Evolutionary conservation across 164 flowering plant genomes (phyloP).

Genomic region (Umbellularia californica): DNA sequence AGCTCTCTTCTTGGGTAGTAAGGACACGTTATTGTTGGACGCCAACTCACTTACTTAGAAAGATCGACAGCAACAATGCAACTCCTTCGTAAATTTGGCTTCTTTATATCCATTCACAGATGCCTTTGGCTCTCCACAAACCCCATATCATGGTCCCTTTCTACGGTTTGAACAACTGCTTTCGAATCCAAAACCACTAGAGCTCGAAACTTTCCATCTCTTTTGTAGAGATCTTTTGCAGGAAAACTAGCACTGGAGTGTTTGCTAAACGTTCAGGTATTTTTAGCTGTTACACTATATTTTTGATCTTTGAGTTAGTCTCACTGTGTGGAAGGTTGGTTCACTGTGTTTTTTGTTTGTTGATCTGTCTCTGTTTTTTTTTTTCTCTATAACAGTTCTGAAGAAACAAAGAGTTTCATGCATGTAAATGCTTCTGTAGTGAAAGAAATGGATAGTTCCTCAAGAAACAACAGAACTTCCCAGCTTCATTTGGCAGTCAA

Average conservation of each 20-base stretch:
- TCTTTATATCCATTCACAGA: neutral
- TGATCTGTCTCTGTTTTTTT: too few relatives aligned
- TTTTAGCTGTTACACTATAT: neutral
- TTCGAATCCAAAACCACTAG: neutral
- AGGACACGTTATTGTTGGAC: neutral
- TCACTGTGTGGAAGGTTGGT: too few relatives aligned
- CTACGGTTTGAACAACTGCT: neutral
- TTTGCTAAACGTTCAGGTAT: neutral
- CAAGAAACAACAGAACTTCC: slow-evolving; percentile 21
- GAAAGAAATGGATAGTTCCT: slow-evolving; percentile 27
- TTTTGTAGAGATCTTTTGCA: too few relatives aligned
- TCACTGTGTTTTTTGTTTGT: neutral
- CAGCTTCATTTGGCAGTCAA: slow-evolving; percentile 14
- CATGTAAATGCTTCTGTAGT: neutral
- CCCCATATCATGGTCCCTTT: neutral
- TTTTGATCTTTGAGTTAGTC: neutral
- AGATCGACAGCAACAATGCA: slow-evolving; percentile 25
- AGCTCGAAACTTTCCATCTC: neutral
- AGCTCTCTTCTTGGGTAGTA: slow-evolving; percentile 7
- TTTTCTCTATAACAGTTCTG: neutral
- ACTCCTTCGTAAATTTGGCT: slow-evolving; percentile 21
- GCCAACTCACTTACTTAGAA: neutral
- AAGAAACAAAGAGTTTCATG: neutral
- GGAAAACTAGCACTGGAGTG: neutral
- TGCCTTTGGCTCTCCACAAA: neutral